Evolutionary conservation across 1,139 yeast genomes (phyloP).

Genomic region (Lipomyces yarrowii): DNA sequence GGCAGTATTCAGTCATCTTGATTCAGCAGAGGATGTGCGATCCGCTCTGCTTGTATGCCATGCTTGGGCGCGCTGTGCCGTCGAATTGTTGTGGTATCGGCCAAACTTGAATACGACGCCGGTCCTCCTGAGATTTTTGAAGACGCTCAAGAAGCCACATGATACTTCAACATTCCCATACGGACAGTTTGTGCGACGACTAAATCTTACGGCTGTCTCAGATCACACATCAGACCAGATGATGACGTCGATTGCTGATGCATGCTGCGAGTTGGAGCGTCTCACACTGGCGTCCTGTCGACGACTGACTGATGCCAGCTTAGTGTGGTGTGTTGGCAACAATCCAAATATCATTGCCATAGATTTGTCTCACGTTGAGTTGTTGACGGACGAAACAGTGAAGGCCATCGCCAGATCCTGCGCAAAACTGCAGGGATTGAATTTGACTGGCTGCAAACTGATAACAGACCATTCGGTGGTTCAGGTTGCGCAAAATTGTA

Average conservation of each 20-base stretch:
- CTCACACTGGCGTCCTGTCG: constrained; percentile 82
- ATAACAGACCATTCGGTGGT: constrained; percentile 70
- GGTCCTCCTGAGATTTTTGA: constrained; percentile 25
- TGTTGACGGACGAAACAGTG: constrained; percentile 67
- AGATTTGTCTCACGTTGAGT: constrained; percentile 84
- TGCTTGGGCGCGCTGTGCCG: constrained; percentile 76
- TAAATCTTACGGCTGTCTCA: constrained; percentile 78
- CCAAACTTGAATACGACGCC: constrained; percentile 61
- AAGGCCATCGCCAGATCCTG: constrained; percentile 71
- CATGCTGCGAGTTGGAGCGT: constrained; percentile 76
- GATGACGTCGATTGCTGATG: constrained; percentile 49
- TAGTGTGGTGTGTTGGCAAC: constrained; percentile 61
- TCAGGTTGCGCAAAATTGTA: constrained; percentile 62
- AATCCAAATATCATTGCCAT: constrained; percentile 80
- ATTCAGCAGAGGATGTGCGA: constrained; percentile 64
- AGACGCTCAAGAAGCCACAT: constrained; percentile 49
- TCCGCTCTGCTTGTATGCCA: constrained; percentile 75
- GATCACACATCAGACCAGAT: constrained; percentile 66
- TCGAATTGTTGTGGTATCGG: constrained; percentile 86
- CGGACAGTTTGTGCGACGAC: constrained; percentile 71
- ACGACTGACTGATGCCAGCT: constrained; percentile 61
- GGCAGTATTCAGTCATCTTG: constrained; percentile 68
- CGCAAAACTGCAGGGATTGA: constrained; percentile 80
- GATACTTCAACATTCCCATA: constrained; percentile 64
- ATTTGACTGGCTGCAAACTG: constrained; percentile 79